Evolutionary conservation across 805 yeast genomes (phyloP).

Genomic region (Candida golubevii): DNA sequence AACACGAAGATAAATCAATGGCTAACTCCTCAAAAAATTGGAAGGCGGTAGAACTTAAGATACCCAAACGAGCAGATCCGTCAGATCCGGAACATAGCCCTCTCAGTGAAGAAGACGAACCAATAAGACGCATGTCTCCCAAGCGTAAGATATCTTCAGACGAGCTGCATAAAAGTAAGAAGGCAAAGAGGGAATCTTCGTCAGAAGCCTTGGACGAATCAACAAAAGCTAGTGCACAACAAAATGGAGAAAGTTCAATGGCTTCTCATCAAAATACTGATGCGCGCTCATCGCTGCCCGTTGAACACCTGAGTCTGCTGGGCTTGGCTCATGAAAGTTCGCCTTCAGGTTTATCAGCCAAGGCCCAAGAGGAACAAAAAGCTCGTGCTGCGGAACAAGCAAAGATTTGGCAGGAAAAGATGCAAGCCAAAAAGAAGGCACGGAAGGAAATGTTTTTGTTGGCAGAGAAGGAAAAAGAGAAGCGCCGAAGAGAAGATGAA

Average conservation of each 20-base stretch:
- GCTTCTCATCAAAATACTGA: neutral
- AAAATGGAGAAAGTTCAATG: neutral
- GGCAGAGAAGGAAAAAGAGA: slow-evolving; percentile 29
- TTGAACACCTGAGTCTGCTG: slow-evolving; percentile 1
- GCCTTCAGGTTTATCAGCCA: slow-evolving; percentile 18
- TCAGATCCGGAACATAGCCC: neutral
- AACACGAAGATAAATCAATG: neutral
- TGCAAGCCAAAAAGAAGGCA: slow-evolving; percentile 40
- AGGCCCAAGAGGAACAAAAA: slow-evolving; percentile 35
- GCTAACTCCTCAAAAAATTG: no score
- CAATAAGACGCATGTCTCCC: neutral
- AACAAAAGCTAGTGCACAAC: neutral
- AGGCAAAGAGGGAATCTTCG: neutral
- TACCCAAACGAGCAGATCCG: no score
- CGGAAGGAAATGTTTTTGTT: slow-evolving; percentile 33
- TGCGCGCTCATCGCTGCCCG: slow-evolving; percentile 7
- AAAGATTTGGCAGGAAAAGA: slow-evolving; percentile 40
- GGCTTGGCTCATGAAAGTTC: neutral
- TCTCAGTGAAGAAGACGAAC: neutral
- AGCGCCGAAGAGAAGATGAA: slow-evolving; percentile 36
- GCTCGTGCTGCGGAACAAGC: slow-evolving; percentile 38
- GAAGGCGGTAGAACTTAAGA: no score
- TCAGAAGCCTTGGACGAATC: neutral
- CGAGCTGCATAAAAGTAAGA: neutral
- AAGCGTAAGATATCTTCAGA: slow-evolving; percentile 3